These are phyloP conservation scores for Echium plantagineum DNA, from an alignment of 257 asterid species.

Conservation along the genomic window DNA sequence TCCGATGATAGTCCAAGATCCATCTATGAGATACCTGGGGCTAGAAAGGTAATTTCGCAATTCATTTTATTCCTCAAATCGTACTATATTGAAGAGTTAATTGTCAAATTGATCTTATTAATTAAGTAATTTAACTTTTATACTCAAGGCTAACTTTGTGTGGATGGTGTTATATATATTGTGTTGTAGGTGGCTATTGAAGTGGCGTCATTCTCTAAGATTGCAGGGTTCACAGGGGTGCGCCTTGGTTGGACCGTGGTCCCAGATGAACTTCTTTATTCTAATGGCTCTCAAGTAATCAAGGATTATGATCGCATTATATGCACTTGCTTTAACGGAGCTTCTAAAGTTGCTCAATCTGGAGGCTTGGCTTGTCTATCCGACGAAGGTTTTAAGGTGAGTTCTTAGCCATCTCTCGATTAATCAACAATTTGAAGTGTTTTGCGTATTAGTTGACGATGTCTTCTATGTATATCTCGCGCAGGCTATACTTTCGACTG, in stretches of 20 bases:
- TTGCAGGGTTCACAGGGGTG: conserved; percentile 89
- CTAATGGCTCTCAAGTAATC: conserved; percentile 69
- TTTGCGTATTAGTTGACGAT: too few species aligned
- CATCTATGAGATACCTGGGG: conserved; percentile 68
- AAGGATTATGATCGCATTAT: conserved; percentile 58
- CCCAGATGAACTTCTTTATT: conserved; percentile 63
- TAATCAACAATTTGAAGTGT: too few species aligned
- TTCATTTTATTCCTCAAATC: too few species aligned
- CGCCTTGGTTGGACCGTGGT: conserved; percentile 95
- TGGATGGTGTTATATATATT: too few species aligned
- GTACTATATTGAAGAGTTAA: too few species aligned
- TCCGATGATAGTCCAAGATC: conserved; percentile 68
- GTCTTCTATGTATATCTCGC: background rate
- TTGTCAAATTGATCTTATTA: too few species aligned
- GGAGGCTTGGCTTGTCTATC: conserved; percentile 80
- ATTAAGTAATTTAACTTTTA: too few species aligned
- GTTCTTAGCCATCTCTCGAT: too few species aligned
- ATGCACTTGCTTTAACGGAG: conserved; percentile 79
- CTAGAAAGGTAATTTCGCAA: conserved; percentile 38
- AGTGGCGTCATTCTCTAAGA: conserved; percentile 80
- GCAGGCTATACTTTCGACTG: conserved; percentile 88
- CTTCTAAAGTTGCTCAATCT: conserved; percentile 80
- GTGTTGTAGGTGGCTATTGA: conserved; percentile 71
- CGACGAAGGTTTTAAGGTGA: conserved; percentile 58
- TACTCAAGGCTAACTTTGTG: too few species aligned